Evolutionary conservation across 805 yeast genomes (phyloP), one percentile per base, ranked within the genome.

Genomic region (Tetrapisispora fleetii): DNA sequence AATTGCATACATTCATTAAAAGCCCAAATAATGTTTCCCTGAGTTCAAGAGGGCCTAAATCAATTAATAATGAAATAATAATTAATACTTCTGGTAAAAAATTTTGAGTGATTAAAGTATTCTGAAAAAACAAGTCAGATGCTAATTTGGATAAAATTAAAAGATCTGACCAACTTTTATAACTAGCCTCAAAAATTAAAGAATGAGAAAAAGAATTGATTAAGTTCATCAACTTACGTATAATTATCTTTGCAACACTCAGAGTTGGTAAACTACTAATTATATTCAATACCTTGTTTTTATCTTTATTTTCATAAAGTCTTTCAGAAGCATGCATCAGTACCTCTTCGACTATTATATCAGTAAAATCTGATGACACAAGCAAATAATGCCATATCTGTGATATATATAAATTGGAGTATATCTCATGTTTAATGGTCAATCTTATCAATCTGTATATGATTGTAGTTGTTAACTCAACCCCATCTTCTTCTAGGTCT

Each of bases 301-400:
- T 83, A 44, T 75, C 79, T 30, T 77, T 75, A 2, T 81, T 82
- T 52, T 82, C 85, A 21, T 85, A 80, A 52, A 81, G 81, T 54
- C 80, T 77, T 53, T 84, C 90, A 55, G 84, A 74, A 1, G 88
- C 83, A 54, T 80, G 80, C 1, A 79, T 76, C 7, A 85, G 77
- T 28, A 84, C 76, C 57, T 85, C 95, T 52, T 84, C 89, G 14
- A 85, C 73, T 19, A 85, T 67, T 1, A 77, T 63, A 1, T 75
- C 70, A 2, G 76, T 74, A 11, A 85, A 63, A 37, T 77, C 69
- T 42, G 78, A 79, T 48, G 83, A 87, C 2, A 73, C 57, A 21
- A 84, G 77, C n/a, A 87, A 57, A 48, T 74, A 72, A 35, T 77
- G 74, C 95, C 95, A 87, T n/a, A 85, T 67, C 45, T 74, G 72